These are phyloP conservation scores for Spiromastix sp. DNA, from an alignment of 2,329 filamentous ascomycete species.

Conservation along the genomic window DNA sequence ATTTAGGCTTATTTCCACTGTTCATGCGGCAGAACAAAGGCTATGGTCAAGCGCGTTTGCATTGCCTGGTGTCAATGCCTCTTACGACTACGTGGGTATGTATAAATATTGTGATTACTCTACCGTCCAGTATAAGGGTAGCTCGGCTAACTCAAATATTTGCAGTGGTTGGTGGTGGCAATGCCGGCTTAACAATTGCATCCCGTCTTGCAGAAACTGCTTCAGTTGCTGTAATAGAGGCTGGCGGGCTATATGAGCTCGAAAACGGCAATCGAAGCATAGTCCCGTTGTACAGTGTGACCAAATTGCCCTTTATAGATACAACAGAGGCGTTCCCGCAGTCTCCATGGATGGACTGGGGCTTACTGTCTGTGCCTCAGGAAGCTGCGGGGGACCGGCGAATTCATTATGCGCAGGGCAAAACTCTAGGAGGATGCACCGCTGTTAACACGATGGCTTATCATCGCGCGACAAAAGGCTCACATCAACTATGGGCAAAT, in stretches of 20 bases:
- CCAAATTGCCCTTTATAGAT: conserved; percentile 1
- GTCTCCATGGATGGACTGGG: neutral
- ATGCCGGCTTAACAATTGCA: conserved; percentile 1
- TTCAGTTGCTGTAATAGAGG: conserved; percentile 3
- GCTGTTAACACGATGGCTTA: conserved; percentile 26
- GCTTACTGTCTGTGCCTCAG: neutral
- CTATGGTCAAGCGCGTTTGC: neutral
- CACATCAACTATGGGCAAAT: conserved; percentile 20
- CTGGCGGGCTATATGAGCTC: conserved; percentile 3
- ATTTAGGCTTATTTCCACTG: neutral
- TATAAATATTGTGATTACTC: neutral
- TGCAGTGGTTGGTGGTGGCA: conserved; percentile 2
- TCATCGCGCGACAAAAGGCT: conserved; percentile 15
- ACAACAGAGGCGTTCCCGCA: neutral
- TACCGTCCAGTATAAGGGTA: neutral
- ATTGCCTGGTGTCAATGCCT: neutral
- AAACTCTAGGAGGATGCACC: conserved; percentile 32
- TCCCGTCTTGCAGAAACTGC: conserved; percentile 1
- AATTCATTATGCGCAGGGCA: conserved; percentile 12
- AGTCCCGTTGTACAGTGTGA: neutral
- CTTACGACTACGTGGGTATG: conserved; percentile 1
- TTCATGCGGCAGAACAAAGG: neutral
- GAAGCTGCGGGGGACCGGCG: neutral
- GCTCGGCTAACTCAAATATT: neutral
- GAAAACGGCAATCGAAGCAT: conserved; percentile 1